Percentiles rank a stretch among this genome's conserved stretches.
Conservation (phyloP, 2,329 filamentous ascomycete species). For the Calonectria naviculata region DNA sequence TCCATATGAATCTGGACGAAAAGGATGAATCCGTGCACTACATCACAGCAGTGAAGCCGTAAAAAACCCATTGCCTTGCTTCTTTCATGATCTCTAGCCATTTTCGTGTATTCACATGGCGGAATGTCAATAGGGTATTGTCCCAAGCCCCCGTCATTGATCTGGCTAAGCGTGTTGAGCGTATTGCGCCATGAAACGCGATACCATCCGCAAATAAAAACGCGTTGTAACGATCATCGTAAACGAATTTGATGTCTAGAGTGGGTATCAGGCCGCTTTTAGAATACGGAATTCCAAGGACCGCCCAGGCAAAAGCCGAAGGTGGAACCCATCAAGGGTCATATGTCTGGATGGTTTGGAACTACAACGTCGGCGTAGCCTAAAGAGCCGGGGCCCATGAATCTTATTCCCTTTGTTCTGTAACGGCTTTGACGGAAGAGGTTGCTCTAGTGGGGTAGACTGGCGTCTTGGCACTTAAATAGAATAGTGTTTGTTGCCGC, state of each 20-base stretch:
- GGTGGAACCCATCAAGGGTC: neutral
- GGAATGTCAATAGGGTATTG: neutral
- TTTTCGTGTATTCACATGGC: neutral
- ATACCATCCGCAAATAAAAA: no score
- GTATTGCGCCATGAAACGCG: no score
- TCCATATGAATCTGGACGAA: no score
- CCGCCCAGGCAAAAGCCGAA: neutral
- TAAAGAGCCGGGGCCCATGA: neutral
- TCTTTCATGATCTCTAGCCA: neutral
- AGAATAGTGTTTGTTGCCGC: neutral
- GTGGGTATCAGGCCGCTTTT: neutral
- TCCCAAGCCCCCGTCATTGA: no score
- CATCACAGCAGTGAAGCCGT: no score
- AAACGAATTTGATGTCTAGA: no score
- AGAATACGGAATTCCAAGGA: neutral
- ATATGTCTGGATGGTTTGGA: no score
- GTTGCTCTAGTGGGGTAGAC: neutral
- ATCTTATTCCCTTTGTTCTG: neutral
- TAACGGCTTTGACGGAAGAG: neutral
- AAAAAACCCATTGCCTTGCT: no score
- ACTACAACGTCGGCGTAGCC: neutral
- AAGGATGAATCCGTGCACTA: no score
- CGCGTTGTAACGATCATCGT: no score
- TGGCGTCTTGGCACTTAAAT: neutral
- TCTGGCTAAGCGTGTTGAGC: no score